Percentiles rank a stretch among this genome's conserved stretches.
These are phyloP conservation scores for Phytophthora cactorum DNA, from an alignment of 352 stramenopile species.

Conservation along the genomic window DNA sequence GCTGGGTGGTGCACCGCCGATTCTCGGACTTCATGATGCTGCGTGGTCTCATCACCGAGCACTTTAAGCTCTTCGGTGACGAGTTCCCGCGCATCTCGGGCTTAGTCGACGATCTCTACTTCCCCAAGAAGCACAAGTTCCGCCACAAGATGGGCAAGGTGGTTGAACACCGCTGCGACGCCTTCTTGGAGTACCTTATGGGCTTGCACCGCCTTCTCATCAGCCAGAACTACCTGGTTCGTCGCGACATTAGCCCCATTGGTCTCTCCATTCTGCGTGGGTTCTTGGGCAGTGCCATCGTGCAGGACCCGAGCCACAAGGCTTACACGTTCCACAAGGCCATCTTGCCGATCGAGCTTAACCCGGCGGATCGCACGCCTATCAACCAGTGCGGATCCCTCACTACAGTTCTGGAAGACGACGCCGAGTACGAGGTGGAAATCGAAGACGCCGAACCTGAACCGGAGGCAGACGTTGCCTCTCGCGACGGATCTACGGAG, in stretches of 20 bases:
- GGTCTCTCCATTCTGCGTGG: conserved; percentile 71
- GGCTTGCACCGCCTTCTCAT: conserved; percentile 69
- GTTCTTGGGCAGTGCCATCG: conserved; percentile 67
- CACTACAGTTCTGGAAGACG: conserved; percentile 67
- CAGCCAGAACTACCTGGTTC: conserved; percentile 60
- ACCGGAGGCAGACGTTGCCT: conserved; percentile 40
- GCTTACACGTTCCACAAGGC: conserved; percentile 65
- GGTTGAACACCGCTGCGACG: conserved; percentile 65
- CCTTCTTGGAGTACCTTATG: conserved; percentile 73
- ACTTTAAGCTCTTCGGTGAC: conserved; percentile 62
- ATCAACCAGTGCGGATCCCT: conserved; percentile 71
- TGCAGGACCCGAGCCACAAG: conserved; percentile 59
- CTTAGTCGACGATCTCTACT: conserved; percentile 63
- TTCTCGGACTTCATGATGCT: conserved; percentile 75
- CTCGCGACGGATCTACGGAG: conserved; percentile 47
- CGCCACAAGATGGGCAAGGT: conserved; percentile 56
- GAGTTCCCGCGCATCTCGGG: conserved; percentile 57
- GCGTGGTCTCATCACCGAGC: conserved; percentile 51
- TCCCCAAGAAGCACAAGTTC: conserved; percentile 75
- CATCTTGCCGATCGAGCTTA: conserved; percentile 55
- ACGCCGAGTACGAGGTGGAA: conserved; percentile 48
- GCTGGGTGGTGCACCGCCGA: conserved; percentile 72
- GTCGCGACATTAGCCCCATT: conserved; percentile 63
- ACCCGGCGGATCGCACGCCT: conserved; percentile 48
- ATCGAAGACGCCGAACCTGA: conserved; percentile 43